Evolutionary conservation across 305 asterid genomes (phyloP).

Genomic region (Solanum hybrid): DNA sequence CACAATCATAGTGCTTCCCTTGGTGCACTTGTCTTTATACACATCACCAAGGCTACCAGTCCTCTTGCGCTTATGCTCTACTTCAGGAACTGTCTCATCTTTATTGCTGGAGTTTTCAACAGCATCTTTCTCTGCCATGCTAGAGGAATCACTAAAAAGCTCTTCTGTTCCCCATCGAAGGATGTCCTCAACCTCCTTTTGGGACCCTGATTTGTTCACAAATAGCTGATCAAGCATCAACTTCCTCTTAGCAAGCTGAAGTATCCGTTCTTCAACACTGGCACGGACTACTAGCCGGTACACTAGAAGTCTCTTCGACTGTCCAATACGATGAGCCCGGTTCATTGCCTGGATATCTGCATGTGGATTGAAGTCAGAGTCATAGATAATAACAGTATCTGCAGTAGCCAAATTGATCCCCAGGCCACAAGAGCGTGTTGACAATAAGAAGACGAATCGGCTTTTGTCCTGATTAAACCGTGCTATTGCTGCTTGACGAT

Average conservation of each 20-base stretch:
- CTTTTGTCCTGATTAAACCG: slow-evolving; percentile 93
- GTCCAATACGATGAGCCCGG: slow-evolving; percentile 96
- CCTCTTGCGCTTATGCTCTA: slow-evolving; percentile 62
- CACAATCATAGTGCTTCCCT: slow-evolving; percentile 49
- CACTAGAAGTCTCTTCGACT: slow-evolving; percentile 84
- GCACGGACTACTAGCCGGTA: slow-evolving; percentile 97
- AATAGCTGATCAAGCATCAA: slow-evolving; percentile 97
- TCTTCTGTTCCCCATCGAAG: slow-evolving; percentile 97
- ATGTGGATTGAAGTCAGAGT: slow-evolving; percentile 97
- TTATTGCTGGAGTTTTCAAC: slow-evolving; percentile 39
- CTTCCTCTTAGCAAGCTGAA: slow-evolving; percentile 96
- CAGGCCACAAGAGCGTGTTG: slow-evolving; percentile 98
- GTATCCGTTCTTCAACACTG: slow-evolving; percentile 96
- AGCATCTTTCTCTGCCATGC: slow-evolving; percentile 39
- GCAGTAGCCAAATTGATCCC: slow-evolving; percentile 99
- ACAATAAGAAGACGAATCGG: slow-evolving; percentile 86
- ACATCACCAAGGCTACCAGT: slow-evolving; percentile 98
- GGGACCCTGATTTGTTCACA: slow-evolving; percentile 87
- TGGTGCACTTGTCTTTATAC: slow-evolving; percentile 82
- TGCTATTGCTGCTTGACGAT: slow-evolving; percentile 82
- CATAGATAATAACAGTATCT: slow-evolving; percentile 91
- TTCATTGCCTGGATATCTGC: slow-evolving; percentile 99
- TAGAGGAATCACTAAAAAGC: slow-evolving; percentile 70
- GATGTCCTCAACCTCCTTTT: slow-evolving; percentile 90
- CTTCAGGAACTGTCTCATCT: slow-evolving; percentile 42